Conservation (phyloP, 1,284 basidiomycete species). For the Puccinia hordei region DNA sequence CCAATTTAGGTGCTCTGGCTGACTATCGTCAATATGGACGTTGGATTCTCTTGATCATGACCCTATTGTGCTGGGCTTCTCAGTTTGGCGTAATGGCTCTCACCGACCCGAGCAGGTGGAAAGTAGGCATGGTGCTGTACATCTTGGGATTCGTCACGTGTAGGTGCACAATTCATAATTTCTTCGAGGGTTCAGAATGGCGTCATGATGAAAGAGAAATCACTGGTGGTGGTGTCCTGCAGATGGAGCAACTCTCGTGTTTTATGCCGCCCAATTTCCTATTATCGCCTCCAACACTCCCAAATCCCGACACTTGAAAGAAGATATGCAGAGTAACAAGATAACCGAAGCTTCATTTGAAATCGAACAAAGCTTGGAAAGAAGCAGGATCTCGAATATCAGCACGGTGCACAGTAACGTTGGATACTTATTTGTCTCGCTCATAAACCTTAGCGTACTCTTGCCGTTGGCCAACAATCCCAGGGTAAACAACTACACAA, state of each 20-base stretch:
- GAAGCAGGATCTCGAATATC: constrained; percentile 44
- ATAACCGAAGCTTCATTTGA: constrained; percentile 20
- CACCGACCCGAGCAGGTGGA: constrained; percentile 33
- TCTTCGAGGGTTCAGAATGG: not conserved
- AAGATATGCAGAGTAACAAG: not conserved
- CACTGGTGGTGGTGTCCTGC: not conserved
- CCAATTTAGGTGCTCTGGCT: constrained; percentile 39
- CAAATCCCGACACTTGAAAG: constrained; percentile 1
- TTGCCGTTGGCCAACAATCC: constrained; percentile 41
- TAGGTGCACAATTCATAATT: constrained; percentile 10
- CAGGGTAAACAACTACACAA: constrained; percentile 44
- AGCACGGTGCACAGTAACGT: constrained; percentile 46
- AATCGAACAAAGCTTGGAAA: constrained; percentile 24
- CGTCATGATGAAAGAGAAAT: not conserved
- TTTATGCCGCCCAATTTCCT: constrained; percentile 48
- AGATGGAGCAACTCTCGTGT: constrained; percentile 50
- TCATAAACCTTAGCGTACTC: constrained; percentile 36
- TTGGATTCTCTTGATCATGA: constrained; percentile 43
- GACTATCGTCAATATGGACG: constrained; percentile 43
- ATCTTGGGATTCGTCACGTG: constrained; percentile 50
- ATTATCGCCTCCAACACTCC: constrained; percentile 33
- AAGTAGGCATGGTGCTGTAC: constrained; percentile 36
- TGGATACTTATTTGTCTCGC: constrained; percentile 33
- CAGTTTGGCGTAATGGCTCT: constrained; percentile 34
- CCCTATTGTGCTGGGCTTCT: constrained; percentile 44